phyloP scores from a whole-genome alignment of 306 rosid species.

The Vigna hirtella region DNA sequence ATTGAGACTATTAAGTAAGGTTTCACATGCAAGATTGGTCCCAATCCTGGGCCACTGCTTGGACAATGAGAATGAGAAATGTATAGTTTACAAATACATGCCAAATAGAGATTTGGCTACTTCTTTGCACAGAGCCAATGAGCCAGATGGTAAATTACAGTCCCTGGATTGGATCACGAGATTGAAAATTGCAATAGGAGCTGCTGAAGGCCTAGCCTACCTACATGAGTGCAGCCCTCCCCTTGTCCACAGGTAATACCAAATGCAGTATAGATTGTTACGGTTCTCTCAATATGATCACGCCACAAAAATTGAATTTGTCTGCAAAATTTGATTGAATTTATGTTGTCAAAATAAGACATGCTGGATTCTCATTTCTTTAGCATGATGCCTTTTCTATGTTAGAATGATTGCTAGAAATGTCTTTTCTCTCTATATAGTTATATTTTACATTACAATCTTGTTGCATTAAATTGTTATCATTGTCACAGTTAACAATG shows the following conservation, averaged over 20 bases:
- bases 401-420: neutral
- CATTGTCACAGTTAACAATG: neutral
- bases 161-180: slow-evolving; percentile 97
- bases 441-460: slow-evolving; percentile 19
- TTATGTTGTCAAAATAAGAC: slow-evolving; percentile 8
- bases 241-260: slow-evolving; percentile 81
- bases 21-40: slow-evolving; percentile 79
- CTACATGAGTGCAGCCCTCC: slow-evolving; percentile 91
- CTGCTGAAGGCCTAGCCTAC: slow-evolving; percentile 84
- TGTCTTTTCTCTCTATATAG: neutral
- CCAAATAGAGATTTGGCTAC: slow-evolving; percentile 82
- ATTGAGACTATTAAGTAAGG: slow-evolving; percentile 70
- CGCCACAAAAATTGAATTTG: neutral
- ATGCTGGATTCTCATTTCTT: slow-evolving; percentile 7
- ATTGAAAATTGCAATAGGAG: slow-evolving; percentile 90
- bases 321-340: slow-evolving; percentile 19
- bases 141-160: slow-evolving; percentile 55
- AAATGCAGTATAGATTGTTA: slow-evolving; percentile 25
- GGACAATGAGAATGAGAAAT: slow-evolving; percentile 79
- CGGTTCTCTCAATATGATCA: slow-evolving; percentile 28
- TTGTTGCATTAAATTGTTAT: neutral
- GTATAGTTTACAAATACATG: slow-evolving; percentile 85
- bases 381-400: neutral
- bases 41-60: slow-evolving; percentile 88
- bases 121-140: slow-evolving; percentile 66